Percentiles rank a stretch among this genome's conserved stretches.
Conservation (phyloP, 2,329 filamentous ascomycete genomes). For the Fusarium sp. region DNA sequence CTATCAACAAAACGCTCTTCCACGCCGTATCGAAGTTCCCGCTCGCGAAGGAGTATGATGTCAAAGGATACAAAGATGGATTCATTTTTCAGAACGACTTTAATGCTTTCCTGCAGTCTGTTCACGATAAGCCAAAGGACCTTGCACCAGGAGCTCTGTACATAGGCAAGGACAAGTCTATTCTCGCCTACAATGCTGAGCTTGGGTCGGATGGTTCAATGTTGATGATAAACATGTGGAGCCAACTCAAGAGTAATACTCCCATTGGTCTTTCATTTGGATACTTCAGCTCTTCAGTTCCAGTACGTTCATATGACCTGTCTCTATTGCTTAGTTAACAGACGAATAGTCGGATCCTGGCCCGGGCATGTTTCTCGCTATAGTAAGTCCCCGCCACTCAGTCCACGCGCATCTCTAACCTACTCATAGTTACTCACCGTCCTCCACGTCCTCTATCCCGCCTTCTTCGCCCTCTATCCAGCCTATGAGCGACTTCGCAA, state of each 20-base stretch:
- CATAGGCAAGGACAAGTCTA: constrained; percentile 1
- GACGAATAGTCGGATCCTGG: not conserved
- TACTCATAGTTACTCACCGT: constrained; percentile 4
- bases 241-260: not conserved
- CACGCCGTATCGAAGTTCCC: too few species aligned
- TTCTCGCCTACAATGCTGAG: constrained; percentile 3
- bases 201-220: constrained; percentile 1
- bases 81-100: not conserved
- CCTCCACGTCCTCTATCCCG: constrained; percentile 16
- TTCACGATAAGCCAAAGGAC: too few species aligned
- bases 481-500: constrained; percentile 13
- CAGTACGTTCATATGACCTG: too few species aligned
- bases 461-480: constrained; percentile 16
- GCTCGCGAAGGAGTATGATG: too few species aligned
- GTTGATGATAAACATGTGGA: constrained; percentile 11
- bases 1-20: too few species aligned
- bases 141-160: not conserved
- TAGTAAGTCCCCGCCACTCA: not conserved
- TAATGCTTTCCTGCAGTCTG: not conserved
- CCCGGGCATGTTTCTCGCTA: constrained; percentile 5
- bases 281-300: too few species aligned
- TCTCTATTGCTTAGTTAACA: too few species aligned
- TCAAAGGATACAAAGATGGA: too few species aligned
- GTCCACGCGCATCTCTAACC: too few species aligned
- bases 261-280: too few species aligned